These are phyloP conservation scores for Gleditsia sinensis DNA, from an alignment of 306 rosid genomes.

Conservation along the genomic window DNA sequence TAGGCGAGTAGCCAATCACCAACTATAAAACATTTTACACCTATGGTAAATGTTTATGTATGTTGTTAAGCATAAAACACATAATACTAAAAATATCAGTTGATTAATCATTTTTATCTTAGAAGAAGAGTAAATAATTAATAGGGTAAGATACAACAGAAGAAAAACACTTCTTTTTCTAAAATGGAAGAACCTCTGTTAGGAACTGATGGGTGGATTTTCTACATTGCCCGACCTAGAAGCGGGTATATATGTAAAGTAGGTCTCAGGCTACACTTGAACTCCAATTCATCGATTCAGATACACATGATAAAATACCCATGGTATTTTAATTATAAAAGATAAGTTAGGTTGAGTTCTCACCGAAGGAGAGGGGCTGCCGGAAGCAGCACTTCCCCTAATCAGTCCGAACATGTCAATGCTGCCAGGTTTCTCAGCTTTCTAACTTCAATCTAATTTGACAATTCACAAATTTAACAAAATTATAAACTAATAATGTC, in stretches of 20 bases:
- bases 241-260: constrained; percentile 20
- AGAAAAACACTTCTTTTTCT: constrained; percentile 35
- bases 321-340: too few species aligned
- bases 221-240: constrained; percentile 38
- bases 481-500: too few species aligned
- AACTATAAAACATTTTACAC: too few species aligned
- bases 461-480: too few species aligned
- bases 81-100: background rate
- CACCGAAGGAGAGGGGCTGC: background rate
- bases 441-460: too few species aligned
- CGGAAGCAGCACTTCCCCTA: too few species aligned
- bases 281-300: background rate
- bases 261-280: background rate
- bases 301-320: background rate
- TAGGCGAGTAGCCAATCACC: too few species aligned
- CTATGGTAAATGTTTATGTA: too few species aligned
- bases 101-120: too few species aligned
- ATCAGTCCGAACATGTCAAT: too few species aligned
- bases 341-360: background rate
- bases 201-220: constrained; percentile 28
- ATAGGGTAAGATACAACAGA: background rate
- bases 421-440: too few species aligned
- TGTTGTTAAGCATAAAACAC: too few species aligned
- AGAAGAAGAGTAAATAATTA: background rate
- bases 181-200: constrained; percentile 25